Base-by-base conservation (phyloP, 2,329 filamentous ascomycete species). In the Zopfia rhizophila region DNA sequence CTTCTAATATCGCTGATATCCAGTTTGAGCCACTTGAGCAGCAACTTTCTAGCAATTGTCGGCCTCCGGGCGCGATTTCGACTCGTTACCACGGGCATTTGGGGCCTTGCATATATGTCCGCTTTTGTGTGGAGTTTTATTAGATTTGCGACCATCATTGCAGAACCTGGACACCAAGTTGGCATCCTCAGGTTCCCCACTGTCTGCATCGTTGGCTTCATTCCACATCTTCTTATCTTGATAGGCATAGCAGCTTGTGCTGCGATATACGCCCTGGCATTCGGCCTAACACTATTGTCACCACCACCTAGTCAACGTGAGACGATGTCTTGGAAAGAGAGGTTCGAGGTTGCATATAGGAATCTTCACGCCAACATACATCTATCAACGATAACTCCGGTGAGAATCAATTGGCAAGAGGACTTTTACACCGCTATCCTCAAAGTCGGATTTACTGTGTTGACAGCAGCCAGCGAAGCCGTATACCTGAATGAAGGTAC, bases 341-440 rank as follows among this genome's bases (percentile, higher is more conserved):
- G 91, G 33, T 76, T 96, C 18, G 66, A 73, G 1, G 79, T 83
- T 37, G 92, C 93, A 0, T 91, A 95, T 63, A 83, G 83, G 36
- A 97, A 97, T 58, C 88, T 97, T 80, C 92, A 97, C 72, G 92
- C 92, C 2, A 94, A 94, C 48, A 84, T 93, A 3, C 91, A 94
- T 10, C 80, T 97, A 16, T 88, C 89, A 1, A 87, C 73, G 7
- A 73, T 72, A 6, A 75, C 76, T 1, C 72, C 88, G 27, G 84
- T 97, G 25, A 84, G 87, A 10, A 83, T 97, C 42, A 90, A 87
- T 30, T 86, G 89, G 77, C 86, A 91, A 43, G 95, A 97, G 78
- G 94, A 99, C 68, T 97, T 97, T 66, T 99, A 97, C 68, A 96
- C 91, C 0, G 89, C 91, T 0, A 78, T 97, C 4, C 79, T 97